Base-by-base conservation (phyloP, 192 early-diverging fungal genomes). In the Backusella luteola region DNA sequence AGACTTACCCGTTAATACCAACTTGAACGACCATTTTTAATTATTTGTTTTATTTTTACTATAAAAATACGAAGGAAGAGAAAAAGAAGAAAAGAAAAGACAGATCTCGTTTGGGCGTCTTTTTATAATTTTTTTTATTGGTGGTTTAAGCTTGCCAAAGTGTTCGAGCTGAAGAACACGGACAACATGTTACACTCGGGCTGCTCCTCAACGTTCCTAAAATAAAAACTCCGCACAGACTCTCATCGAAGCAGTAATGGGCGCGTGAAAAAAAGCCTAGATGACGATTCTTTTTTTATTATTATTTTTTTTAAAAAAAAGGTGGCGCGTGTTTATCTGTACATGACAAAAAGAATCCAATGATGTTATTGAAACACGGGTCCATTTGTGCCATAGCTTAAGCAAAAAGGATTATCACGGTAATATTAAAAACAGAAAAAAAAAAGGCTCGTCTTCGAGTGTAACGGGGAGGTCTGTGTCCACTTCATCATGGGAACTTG, bases 1-100 rank as follows among this genome's bases (percentile, higher is more conserved):
- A 19, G 23, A 19, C 29, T 69, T 69, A 69, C 68, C 68, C 68
- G 68, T 69, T 69, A 36, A 69, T 69, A 39, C 68, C 68, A 69
- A 69, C 68, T 69, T 69, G 34, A 36, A 69, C 68, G 8, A 39
- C 38, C 68, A 69, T 69, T 35, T 21, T 59, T 59, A 23, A 59
- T 59, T 59, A 21, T 59, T 59, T 59, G 1, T 23, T 59, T n/a
- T 53, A 53, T n/a, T 52, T 21, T 59, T 26, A 59, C 26, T 11
- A 26, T 59, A 12, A 59, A n/a, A n/a, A 26, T 44, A 59, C 12
- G 53, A 59, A 59, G 53, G 21, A 59, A 12, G 21, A 59, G 53
- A 53, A 26, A 9, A 59, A 59, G 21, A 59, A 26, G 21, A 59
- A 21, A 53, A 26, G 21, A 59, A 59, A 59, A 59, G 17, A 59